Base-by-base conservation (phyloP, 768 basidiomycete genomes). In the Rhodotorula taiwanensis region DNA sequence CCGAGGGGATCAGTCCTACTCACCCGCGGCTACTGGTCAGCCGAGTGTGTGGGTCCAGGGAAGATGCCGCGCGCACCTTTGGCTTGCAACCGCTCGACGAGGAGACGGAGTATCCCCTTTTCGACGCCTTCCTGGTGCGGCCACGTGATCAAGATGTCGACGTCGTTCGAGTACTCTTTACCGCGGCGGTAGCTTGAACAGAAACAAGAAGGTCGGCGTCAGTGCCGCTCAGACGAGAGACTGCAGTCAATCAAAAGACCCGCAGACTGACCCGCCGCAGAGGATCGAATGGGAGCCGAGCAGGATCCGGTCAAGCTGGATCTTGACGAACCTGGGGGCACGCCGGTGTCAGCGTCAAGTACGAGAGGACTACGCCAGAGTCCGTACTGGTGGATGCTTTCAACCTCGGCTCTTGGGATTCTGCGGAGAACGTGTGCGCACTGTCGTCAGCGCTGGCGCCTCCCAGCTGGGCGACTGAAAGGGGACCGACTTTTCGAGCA, bases 141-240 rank as follows among this genome's bases (percentile, higher is more conserved):
- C 2, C 13, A 62, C 1, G 61, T 62, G 44, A 51, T 25, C 13
- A 63, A 30, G n/a, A 66, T 30, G 44, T 66, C 64, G 27, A 66
- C 55, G 34, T 66, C 64, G 55, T 52, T 52, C 7, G 55, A 56
- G 23, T n/a, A 20, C 11, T 14, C 18, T 45, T 66, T 60, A 21
- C 64, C 64, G 3, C 64, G 30, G 2, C 64, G 33, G 27, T 66
- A 66, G 21, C 52, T n/a, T 54, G 30, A 13, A 23, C 7, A 25
- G 18, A 18, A 41, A 25, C 52, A 16, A 39, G 15, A 25, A n/a
- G n/a, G n/a, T n/a, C n/a, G n/a, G 52, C 52, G 3, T 23, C 16
- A 23, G 52, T 8, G 10, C 27, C n/a, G n/a, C 18, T 39, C 3
- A 10, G 2, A 43, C 25, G 27, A 54, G 27, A 1, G 52, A 28